Evolutionary conservation across 139 green algal genomes (phyloP).

Genomic region (Coccomyxa sp.): DNA sequence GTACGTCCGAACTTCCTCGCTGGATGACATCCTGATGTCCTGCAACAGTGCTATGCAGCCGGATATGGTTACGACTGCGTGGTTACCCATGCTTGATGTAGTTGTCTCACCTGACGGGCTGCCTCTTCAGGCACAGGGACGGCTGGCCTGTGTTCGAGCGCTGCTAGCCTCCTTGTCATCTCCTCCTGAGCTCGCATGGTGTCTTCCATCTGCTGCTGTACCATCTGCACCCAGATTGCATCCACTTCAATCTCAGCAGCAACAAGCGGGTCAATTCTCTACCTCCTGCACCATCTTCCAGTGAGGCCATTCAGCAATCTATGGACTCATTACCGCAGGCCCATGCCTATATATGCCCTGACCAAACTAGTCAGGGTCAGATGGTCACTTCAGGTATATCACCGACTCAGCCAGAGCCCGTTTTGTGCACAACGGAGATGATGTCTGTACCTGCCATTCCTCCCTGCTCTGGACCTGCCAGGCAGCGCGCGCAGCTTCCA

Average conservation of each 20-base stretch:
- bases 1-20: neutral
- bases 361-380: neutral
- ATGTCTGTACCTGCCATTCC: neutral
- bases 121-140: neutral
- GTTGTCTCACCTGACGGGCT: neutral
- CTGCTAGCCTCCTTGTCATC: no score
- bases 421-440: neutral
- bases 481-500: neutral
- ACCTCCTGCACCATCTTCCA: neutral
- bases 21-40: neutral
- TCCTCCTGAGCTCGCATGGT: no score
- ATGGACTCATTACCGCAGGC: neutral
- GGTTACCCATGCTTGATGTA: neutral
- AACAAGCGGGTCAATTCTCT: neutral
- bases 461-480: neutral
- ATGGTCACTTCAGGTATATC: neutral
- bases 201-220: neutral
- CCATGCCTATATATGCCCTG: neutral
- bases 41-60: neutral
- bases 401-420: neutral
- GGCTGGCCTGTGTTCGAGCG: neutral
- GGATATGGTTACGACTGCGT: neutral
- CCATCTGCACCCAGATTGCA: neutral
- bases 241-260: no score
- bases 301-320: no score